Base-by-base conservation (phyloP, 2,329 filamentous ascomycete genomes). In the Aureobasidium sp. region DNA sequence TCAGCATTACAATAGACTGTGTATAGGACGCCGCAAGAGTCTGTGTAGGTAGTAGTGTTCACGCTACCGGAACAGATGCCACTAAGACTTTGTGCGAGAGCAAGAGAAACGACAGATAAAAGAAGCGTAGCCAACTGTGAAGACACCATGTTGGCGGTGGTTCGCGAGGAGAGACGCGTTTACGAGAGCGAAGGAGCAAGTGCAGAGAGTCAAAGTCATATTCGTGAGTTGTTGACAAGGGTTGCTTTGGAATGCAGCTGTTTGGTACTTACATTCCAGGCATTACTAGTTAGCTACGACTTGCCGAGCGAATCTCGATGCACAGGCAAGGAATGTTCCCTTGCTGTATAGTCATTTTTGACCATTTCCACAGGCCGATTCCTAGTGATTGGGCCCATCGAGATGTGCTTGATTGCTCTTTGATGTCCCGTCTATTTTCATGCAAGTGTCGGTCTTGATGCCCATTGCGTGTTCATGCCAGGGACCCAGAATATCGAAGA, bases 1-100 rank as follows among this genome's bases (percentile, higher is more conserved):
- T 57, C 55, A 14, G 47, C 37, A n/a, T 54, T 55, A 38, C 55
- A 57, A 41, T 52, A 51, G 30, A 57, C 24, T 5, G 35, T 48
- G 41, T 55, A 57, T 38, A 27, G 30, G 19, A 48, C 45, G 16
- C 47, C 47, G 19, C 52, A 55, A 11, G 53, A 42, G 19, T 57
- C 51, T 14, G 53, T 55, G 41, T 55, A 57, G 5, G 3, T 24
- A 22, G 38, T 42, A 10, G 37, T 41, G 21, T 8, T 25, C 14
- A 29, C 38, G 12, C 12, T 42, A 2, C 38, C 48, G 1, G 48
- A 41, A 30, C 48, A 52, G 10, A 52, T 30, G 3, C 38, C 29
- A 37, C 35, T 52, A 4, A 32, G 32, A 8, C n/a, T 21, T 14
- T 52, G 48, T 27, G 48, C 48, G 7, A 52, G 10, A 11, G 29